phyloP scores from a whole-genome alignment of 1,284 basidiomycete genomes.

The Austroboletus niveus region DNA sequence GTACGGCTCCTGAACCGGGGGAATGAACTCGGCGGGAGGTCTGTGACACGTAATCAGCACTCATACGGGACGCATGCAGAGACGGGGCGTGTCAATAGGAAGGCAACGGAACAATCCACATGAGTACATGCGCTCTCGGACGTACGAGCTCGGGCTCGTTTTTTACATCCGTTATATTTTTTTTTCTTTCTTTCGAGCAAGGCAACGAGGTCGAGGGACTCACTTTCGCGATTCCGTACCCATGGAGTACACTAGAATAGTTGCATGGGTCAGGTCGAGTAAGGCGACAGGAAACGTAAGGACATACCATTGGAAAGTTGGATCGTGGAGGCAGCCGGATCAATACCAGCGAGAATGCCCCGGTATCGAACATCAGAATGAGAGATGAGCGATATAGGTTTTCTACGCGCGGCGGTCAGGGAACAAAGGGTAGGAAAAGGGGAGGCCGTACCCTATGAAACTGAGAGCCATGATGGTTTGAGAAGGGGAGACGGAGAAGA shows the following conservation, averaged over 20 bases:
- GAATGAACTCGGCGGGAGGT: conserved; percentile 69
- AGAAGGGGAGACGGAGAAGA: conserved; percentile 5
- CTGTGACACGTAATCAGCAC: conserved; percentile 37
- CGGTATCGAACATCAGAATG: conserved; percentile 90
- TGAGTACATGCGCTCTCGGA: conserved; percentile 69
- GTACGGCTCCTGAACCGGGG: conserved; percentile 75
- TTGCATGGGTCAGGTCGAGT: neutral
- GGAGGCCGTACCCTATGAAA: conserved; percentile 60
- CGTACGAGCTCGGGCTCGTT: conserved; percentile 42
- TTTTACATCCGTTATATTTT: conserved; percentile 62
- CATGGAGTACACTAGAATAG: conserved; percentile 74
- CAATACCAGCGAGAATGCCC: conserved; percentile 82
- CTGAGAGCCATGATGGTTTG: conserved; percentile 57
- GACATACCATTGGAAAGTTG: conserved; percentile 79
- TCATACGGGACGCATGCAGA: conserved; percentile 1
- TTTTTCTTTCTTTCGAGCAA: neutral
- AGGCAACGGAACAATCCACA: conserved; percentile 76
- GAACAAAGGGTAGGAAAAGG: neutral
- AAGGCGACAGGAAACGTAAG: neutral
- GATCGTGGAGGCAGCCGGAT: conserved; percentile 80
- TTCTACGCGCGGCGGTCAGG: conserved; percentile 43
- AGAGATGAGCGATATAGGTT: conserved; percentile 87
- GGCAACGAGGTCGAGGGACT: conserved; percentile 28
- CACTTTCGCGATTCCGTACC: conserved; percentile 83
- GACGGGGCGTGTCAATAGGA: conserved; percentile 54